Conservation (phyloP, 805 yeast genomes). For the Yarrowia keelungensis region DNA sequence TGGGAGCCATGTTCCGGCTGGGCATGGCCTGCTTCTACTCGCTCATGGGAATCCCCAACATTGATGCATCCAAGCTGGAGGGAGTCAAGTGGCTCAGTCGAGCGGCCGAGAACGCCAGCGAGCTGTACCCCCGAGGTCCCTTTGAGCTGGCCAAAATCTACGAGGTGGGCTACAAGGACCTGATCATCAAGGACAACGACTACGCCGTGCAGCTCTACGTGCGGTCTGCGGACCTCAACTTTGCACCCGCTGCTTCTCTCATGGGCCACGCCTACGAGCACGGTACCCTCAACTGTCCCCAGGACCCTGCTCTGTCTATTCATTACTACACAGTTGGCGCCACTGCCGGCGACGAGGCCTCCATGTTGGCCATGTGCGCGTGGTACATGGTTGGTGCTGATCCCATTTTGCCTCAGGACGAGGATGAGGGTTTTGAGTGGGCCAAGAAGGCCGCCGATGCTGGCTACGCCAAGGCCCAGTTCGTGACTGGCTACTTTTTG, state of each 20-base stretch:
- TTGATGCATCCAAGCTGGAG: slow-evolving; percentile 72
- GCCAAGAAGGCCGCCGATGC: slow-evolving; percentile 83
- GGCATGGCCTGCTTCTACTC: slow-evolving; percentile 87
- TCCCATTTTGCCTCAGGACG: slow-evolving; percentile 78
- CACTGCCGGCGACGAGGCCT: slow-evolving; percentile 79
- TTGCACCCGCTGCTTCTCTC: slow-evolving; percentile 76
- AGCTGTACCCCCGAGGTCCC: slow-evolving; percentile 90
- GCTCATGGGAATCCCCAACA: slow-evolving; percentile 76
- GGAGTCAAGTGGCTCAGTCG: slow-evolving; percentile 94
- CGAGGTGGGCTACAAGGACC: slow-evolving; percentile 83
- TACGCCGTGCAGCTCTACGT: slow-evolving; percentile 87
- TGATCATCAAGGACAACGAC: slow-evolving; percentile 79
- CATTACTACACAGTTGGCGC: slow-evolving; percentile 96
- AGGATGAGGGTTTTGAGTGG: slow-evolving; percentile 92
- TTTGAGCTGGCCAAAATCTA: slow-evolving; percentile 87
- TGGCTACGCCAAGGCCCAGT: slow-evolving; percentile 82
- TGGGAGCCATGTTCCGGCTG: slow-evolving; percentile 94
- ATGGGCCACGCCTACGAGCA: slow-evolving; percentile 85
- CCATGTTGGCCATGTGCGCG: slow-evolving; percentile 94
- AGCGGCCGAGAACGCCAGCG: slow-evolving; percentile 84
- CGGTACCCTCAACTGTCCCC: slow-evolving; percentile 71
- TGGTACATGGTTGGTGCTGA: slow-evolving; percentile 95
- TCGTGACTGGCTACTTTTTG: slow-evolving; percentile 79
- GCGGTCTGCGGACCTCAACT: slow-evolving; percentile 88
- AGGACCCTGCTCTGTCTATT: slow-evolving; percentile 81